These are phyloP conservation scores for Septoria petroselini DNA, from an alignment of 2,329 filamentous ascomycete species.

Conservation along the genomic window DNA sequence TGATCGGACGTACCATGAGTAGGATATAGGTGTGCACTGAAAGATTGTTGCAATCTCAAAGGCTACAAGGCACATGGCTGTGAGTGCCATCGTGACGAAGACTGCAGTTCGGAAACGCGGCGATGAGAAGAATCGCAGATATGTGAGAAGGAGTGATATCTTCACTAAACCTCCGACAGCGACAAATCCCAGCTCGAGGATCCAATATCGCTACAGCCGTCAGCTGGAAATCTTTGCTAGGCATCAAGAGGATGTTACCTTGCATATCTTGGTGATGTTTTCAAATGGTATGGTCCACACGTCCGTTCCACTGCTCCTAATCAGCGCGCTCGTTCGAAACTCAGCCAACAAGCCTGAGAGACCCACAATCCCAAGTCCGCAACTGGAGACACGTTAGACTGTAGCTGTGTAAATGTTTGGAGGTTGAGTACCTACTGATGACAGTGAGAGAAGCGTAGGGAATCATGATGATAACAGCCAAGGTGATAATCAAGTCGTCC, in stretches of 20 bases:
- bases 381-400: constrained; percentile 1
- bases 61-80: constrained; percentile 6
- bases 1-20: constrained; percentile 8
- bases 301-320: constrained; percentile 6
- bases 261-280: constrained; percentile 5
- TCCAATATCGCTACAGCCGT: constrained; percentile 4
- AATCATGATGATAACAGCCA: constrained; percentile 2
- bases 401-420: too few species aligned
- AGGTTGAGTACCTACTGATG: background rate
- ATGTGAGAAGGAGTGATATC: constrained; percentile 18
- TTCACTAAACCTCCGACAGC: constrained; percentile 11
- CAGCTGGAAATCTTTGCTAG: too few species aligned
- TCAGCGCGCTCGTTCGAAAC: too few species aligned
- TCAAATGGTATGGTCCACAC: constrained; percentile 11
- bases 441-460: background rate
- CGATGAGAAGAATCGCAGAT: constrained; percentile 17
- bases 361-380: constrained; percentile 10
- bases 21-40: constrained; percentile 15
- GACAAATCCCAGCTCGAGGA: constrained; percentile 12
- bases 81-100: constrained; percentile 13
- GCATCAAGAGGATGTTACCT: too few species aligned
- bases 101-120: constrained; percentile 11
- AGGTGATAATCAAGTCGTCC: constrained; percentile 11
- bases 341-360: too few species aligned
- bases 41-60: constrained; percentile 10